Evolutionary conservation across 106 monocot species (phyloP), one percentile per base, ranked within the genome.

Genomic region (Acorus gramineus): DNA sequence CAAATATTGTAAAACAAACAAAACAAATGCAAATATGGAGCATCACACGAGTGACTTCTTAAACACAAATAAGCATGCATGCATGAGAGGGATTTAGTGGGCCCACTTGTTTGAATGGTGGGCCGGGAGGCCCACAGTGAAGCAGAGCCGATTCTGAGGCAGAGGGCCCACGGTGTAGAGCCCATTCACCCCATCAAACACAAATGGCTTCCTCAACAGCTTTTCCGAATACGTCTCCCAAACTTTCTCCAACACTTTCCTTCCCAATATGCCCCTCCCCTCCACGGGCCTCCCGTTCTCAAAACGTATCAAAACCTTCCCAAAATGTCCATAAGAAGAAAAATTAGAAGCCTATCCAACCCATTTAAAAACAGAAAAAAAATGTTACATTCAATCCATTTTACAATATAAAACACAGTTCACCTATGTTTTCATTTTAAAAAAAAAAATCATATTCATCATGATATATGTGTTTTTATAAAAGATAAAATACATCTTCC

Each of bases 151-250:
- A 0, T 74, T 64, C 44, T 87, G 80, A 4, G 96, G 96, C 7
- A 98, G 85, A 46, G 85, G 42, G 9, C 96, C 96, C 0, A 91
- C 42, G 0, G 96, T 98, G 47, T 91, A 98, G 44, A 98, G 68
- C 11, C 74, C 79, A 47, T 98, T 85, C 43, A 91, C 96, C 0
- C 96, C 96, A 73, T 98, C 96, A 74, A 91, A 98, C 0, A 87
- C 96, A 42, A 98, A 82, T 12, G 85, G 82, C 59, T 88, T 98
- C 52, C 80, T 73, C 1, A 79, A 90, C 3, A 98, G 78, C 49
- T 87, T 83, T 44, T 62, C 55, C 6, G 66, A 74, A 56, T 98
- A 98, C 3, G 85, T 85, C 64, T 98, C 83, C 11, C 83, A 73
- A 47, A 98, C 46, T 47, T 81, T 91, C 46, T 98, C 96, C 8